phyloP scores from a whole-genome alignment of 306 rosid genomes.

The Medicago arabica region DNA sequence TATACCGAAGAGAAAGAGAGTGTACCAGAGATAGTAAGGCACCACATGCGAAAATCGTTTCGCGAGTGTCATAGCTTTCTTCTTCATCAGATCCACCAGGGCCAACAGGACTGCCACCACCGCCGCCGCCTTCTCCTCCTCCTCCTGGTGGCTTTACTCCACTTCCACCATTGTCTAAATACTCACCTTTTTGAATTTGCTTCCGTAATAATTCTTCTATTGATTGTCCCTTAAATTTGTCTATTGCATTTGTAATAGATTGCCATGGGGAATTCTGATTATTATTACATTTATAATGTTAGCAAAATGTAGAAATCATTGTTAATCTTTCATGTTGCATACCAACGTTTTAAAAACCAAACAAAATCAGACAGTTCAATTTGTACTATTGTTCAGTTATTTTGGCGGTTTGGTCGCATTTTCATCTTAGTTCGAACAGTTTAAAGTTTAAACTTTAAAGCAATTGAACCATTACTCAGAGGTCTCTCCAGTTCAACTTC shows the following conservation, averaged over 20 bases:
- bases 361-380: not conserved
- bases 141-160: slow-evolving; percentile 59
- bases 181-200: slow-evolving; percentile 72
- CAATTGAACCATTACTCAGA: not conserved
- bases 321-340: slow-evolving; percentile 11
- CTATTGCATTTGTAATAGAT: slow-evolving; percentile 52
- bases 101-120: slow-evolving; percentile 45
- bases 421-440: not conserved
- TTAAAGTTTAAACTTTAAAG: not conserved
- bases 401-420: not conserved
- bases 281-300: slow-evolving; percentile 31
- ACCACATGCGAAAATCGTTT: slow-evolving; percentile 67
- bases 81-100: slow-evolving; percentile 64
- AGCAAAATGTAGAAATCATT: slow-evolving; percentile 26
- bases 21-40: slow-evolving; percentile 79
- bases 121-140: slow-evolving; percentile 22
- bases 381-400: not conserved
- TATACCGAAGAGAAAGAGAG: not conserved
- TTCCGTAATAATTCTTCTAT: slow-evolving; percentile 67
- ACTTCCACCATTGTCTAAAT: slow-evolving; percentile 50
- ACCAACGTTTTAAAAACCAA: not conserved
- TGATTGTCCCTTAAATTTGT: slow-evolving; percentile 62
- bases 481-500: not conserved
- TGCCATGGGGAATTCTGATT: slow-evolving; percentile 64
- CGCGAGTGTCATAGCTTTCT: slow-evolving; percentile 65